Base-by-base conservation (phyloP, 345 rosid species). In the Firmiana major region DNA sequence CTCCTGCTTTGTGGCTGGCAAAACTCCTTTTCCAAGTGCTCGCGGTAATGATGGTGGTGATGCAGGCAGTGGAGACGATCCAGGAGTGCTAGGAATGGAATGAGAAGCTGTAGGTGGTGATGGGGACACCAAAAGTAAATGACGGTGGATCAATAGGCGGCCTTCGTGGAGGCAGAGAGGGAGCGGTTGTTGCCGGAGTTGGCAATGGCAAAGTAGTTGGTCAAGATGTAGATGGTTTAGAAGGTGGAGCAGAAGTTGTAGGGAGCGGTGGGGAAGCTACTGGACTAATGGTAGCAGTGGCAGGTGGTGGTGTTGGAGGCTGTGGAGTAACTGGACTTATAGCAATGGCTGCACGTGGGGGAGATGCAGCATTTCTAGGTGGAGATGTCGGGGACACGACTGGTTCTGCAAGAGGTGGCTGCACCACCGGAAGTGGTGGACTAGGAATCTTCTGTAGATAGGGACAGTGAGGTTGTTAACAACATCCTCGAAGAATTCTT, bases 321-420 rank as follows among this genome's bases (percentile, higher is more conserved):
- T 4, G 65, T 6, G 84, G 81, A 49, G 78, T 53, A 9, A 46
- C 54, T 3, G 84, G 77, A 10, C 19, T 43, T 42, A 45, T 43
- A 11, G 75, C 46, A 77, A 54, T 22, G 62, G 24, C 28, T 4
- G 59, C 19, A 2, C 85, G 63, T 26, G 83, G 83, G 17, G 83
- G 48, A 3, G 82, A 5, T 11, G 36, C 4, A 43, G 53, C 0
- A 10, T 26, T 40, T 36, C 21, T 9, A 5, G 64, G 31, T 1
- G 51, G 65, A 38, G 11, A 21, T 8, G 26, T 11, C 1, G 12
- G 60, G 26, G 26, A 55, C 26, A 55, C 60, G 7, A 55, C 26
- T 8, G 65, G 17, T 24, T 19, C 2, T 31, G 65, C 7, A 26
- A 34, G 46, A 16, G 75, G 75, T 0, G 10, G 75, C 28, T 26